Evolutionary conservation across 2,329 filamentous ascomycete genomes (phyloP).

Genomic region (Pyrenochaeta sp.): DNA sequence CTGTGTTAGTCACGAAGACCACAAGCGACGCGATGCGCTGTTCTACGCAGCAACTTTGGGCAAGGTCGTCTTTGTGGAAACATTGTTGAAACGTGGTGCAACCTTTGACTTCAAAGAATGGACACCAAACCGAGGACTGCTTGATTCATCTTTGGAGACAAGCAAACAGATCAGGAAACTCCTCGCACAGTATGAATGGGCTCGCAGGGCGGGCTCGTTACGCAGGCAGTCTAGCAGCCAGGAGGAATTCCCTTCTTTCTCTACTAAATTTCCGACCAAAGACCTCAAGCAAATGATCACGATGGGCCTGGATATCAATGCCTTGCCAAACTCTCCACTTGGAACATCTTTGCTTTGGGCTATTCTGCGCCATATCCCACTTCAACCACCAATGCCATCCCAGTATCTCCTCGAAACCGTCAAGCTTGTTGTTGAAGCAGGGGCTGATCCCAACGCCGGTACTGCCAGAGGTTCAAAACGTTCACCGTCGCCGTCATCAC

Average conservation of each 20-base stretch:
- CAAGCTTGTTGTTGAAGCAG: slow-evolving; percentile 20
- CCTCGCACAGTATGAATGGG: slow-evolving; percentile 38
- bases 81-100: slow-evolving; percentile 36
- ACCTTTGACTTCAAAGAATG: slow-evolving; percentile 36
- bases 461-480: slow-evolving; percentile 15
- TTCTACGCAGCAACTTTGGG: slow-evolving; percentile 36
- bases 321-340: slow-evolving; percentile 19
- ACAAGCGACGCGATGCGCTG: slow-evolving; percentile 33
- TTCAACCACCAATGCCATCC: slow-evolving; percentile 17
- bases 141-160: slow-evolving; percentile 10
- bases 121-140: slow-evolving; percentile 16
- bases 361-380: slow-evolving; percentile 25
- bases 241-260: slow-evolving; percentile 16
- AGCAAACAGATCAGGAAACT: slow-evolving; percentile 29
- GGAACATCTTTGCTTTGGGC: slow-evolving; percentile 32
- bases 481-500: slow-evolving; percentile 15
- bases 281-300: slow-evolving; percentile 30
- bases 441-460: slow-evolving; percentile 30
- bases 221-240: slow-evolving; percentile 20
- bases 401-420: slow-evolving; percentile 28
- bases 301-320: slow-evolving; percentile 35
- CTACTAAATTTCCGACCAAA: slow-evolving; percentile 23
- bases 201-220: slow-evolving; percentile 23
- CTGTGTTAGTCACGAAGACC: slow-evolving; percentile 42
- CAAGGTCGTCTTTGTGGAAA: slow-evolving; percentile 35